phyloP scores from a whole-genome alignment of 1,284 basidiomycete genomes.

The Leccinum pachyderme region DNA sequence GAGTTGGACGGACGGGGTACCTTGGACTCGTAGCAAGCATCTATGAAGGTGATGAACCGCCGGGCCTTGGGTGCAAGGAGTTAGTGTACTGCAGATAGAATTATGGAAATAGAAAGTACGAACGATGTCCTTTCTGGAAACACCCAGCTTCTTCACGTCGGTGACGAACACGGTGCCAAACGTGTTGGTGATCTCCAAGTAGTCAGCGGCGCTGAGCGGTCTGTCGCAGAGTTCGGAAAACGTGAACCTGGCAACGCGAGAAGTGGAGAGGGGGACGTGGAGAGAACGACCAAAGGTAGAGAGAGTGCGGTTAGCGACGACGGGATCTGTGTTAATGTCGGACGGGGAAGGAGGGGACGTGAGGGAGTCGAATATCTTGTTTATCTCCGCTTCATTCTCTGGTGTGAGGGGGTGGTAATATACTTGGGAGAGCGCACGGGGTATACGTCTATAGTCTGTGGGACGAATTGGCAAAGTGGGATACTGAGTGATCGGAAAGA shows the following conservation, averaged over 20 bases:
- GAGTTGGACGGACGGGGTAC: slow-evolving; percentile 35
- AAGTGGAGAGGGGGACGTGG: slow-evolving; percentile 76
- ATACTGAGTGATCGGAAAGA: background rate
- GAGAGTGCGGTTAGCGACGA: slow-evolving; percentile 67
- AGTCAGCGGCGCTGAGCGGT: slow-evolving; percentile 93
- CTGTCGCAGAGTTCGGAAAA: slow-evolving; percentile 89
- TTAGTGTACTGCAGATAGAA: background rate
- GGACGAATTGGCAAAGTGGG: background rate
- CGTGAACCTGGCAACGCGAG: slow-evolving; percentile 80
- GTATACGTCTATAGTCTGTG: slow-evolving; percentile 89
- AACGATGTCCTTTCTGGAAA: slow-evolving; percentile 87
- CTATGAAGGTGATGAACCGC: slow-evolving; percentile 97
- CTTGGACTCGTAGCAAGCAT: slow-evolving; percentile 93
- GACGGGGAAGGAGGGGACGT: slow-evolving; percentile 44
- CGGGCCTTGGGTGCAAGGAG: slow-evolving; percentile 57
- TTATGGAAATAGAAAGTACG: background rate
- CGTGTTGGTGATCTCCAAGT: slow-evolving; percentile 87
- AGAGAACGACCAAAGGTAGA: slow-evolving; percentile 89
- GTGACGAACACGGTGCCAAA: slow-evolving; percentile 89
- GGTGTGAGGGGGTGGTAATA: slow-evolving; percentile 82
- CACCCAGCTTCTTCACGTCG: slow-evolving; percentile 85
- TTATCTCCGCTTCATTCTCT: slow-evolving; percentile 67
- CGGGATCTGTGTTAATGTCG: slow-evolving; percentile 40
- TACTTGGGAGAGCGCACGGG: slow-evolving; percentile 86
- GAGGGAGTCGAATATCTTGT: slow-evolving; percentile 80